Evolutionary conservation across 1,284 basidiomycete species (phyloP).

Genomic region (Jaminaea rosea): DNA sequence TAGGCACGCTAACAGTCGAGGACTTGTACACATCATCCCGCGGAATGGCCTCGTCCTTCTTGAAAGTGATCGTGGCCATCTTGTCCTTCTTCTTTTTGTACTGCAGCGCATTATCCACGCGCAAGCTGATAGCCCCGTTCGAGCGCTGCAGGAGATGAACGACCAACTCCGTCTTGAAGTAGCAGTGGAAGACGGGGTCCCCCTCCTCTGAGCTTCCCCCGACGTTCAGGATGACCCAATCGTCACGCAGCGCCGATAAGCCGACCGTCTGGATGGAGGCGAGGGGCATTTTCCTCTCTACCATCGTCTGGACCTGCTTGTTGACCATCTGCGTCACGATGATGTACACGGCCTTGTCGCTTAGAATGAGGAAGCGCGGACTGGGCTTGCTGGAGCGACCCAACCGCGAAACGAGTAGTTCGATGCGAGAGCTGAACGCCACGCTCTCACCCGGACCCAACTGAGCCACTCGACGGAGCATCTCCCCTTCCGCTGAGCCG

Average conservation of each 20-base stretch:
- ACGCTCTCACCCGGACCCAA: slow-evolving; percentile 49
- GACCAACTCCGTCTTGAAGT: slow-evolving; percentile 92
- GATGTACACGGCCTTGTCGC: slow-evolving; percentile 79
- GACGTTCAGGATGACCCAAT: slow-evolving; percentile 66
- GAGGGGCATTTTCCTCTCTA: slow-evolving; percentile 84
- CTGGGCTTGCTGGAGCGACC: slow-evolving; percentile 81
- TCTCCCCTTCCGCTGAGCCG: slow-evolving; percentile 65
- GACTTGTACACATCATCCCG: slow-evolving; percentile 88
- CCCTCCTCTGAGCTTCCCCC: slow-evolving; percentile 68
- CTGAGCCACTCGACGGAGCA: slow-evolving; percentile 65
- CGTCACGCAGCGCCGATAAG: slow-evolving; percentile 82
- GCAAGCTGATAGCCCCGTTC: slow-evolving; percentile 64
- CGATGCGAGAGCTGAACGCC: slow-evolving; percentile 73
- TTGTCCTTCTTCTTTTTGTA: slow-evolving; percentile 98
- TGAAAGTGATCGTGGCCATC: slow-evolving; percentile 73
- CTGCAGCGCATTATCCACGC: slow-evolving; percentile 32
- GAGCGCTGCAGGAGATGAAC: slow-evolving; percentile 74
- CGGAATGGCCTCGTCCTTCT: slow-evolving; percentile 77
- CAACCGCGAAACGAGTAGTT: slow-evolving; percentile 77
- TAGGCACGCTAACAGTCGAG: slow-evolving; percentile 74
- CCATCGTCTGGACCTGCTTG: slow-evolving; percentile 56
- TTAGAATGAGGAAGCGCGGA: slow-evolving; percentile 83
- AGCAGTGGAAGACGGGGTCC: slow-evolving; percentile 83
- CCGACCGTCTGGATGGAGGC: slow-evolving; percentile 75
- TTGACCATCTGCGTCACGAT: slow-evolving; percentile 56